Evolutionary conservation across 257 asterid genomes (phyloP), one percentile per base, ranked within the genome.

Genomic region (Solanum gracilifrons): DNA sequence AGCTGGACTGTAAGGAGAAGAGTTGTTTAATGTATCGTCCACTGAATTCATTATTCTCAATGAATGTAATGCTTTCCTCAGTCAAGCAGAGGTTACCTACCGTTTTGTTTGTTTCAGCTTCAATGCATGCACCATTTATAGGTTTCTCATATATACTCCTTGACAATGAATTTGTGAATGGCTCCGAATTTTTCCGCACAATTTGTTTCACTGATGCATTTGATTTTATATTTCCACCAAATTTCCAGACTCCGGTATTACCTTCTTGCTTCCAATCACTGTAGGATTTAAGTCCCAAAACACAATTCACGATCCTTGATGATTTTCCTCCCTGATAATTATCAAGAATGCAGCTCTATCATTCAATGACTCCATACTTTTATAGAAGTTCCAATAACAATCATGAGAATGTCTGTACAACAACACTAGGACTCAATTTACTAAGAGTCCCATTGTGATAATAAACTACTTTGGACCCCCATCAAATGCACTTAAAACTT

Each of bases 221-320:
- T 33, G 96, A 83, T 90, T 94, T 97, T 88, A 91, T 91, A 89
- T 93, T 97, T 90, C 98, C 98, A 31, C 99, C 97, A 87, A 93
- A 96, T 91, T 93, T 97, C 99, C 99, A 93, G 12, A 92, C 91
- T 33, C 98, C 99, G 55, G 90, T 91, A 88, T 94, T 94, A 29
- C 98, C 99, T 23, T 93, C 85, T 84, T 92, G 95, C 91, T 95
- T 95, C 98, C 99, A 94, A 66, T 97, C 98, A 73, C 89, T 80
- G 84, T 91, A 97, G 43, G 99, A 97, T 91, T 97, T 97, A 27
- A 97, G 94, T 58, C 98, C 99, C 95, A 96, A 87, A 69, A 97
- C 98, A 84, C 98, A 96, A 66, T 95, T 96, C 85, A 96, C 99
- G 31, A 97, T 89, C 92, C 99, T 93, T 15, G 99, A 95, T 75